Percentiles rank a stretch among this genome's conserved stretches.
Evolutionary conservation across 1,284 basidiomycete genomes (phyloP).

Genomic region (Tremellales sp.): DNA sequence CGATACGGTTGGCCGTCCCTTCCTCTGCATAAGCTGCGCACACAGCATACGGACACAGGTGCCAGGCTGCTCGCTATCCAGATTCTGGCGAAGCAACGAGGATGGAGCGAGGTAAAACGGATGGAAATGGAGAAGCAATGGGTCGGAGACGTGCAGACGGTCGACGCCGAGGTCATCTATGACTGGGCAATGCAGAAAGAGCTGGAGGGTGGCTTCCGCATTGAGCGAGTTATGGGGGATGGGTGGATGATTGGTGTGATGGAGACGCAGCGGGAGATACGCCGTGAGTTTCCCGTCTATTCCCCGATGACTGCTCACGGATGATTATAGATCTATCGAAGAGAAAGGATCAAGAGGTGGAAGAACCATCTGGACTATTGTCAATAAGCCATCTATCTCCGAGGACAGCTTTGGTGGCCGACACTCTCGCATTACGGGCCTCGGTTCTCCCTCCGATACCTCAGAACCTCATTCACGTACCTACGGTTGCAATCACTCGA

Average conservation of each 20-base stretch:
- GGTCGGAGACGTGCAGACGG: slow-evolving; percentile 59
- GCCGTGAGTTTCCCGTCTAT: slow-evolving; percentile 51
- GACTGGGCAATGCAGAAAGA: slow-evolving; percentile 15
- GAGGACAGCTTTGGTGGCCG: slow-evolving; percentile 18
- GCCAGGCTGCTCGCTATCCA: slow-evolving; percentile 68
- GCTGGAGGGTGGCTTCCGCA: slow-evolving; percentile 13
- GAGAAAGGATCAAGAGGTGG: no score
- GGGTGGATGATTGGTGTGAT: slow-evolving; percentile 73
- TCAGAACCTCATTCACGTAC: slow-evolving; percentile 55
- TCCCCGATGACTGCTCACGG: slow-evolving; percentile 4
- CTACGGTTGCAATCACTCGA: slow-evolving; percentile 60
- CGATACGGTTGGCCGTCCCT: slow-evolving; percentile 63
- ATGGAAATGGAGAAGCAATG: slow-evolving; percentile 60
- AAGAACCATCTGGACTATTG: slow-evolving; percentile 36
- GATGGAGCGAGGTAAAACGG: slow-evolving; percentile 71
- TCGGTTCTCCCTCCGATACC: slow-evolving; percentile 50
- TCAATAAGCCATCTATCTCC: slow-evolving; percentile 57
- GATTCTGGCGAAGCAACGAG: slow-evolving; percentile 67
- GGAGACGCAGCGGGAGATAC: slow-evolving; percentile 61
- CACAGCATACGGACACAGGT: slow-evolving; percentile 58
- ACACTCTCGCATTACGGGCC: slow-evolving; percentile 24
- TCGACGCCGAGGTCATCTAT: slow-evolving; percentile 52
- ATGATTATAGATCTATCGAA: neutral
- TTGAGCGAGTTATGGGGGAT: slow-evolving; percentile 53
- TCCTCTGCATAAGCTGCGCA: slow-evolving; percentile 48